These are phyloP conservation scores for Xylaria sp. DNA, from an alignment of 2,329 filamentous ascomycete genomes.

Conservation along the genomic window DNA sequence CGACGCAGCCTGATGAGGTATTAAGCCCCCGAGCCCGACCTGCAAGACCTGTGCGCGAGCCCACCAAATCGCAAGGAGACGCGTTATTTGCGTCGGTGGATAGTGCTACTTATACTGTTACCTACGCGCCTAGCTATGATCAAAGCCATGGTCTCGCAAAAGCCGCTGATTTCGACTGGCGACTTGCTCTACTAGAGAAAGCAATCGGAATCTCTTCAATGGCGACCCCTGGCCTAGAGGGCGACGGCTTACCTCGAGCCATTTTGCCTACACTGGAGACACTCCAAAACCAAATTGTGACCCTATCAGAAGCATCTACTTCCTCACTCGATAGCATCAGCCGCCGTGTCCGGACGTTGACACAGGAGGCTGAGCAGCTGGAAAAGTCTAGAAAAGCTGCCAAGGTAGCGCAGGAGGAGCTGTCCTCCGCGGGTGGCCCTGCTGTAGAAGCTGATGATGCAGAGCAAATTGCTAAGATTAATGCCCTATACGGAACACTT, in stretches of 20 bases:
- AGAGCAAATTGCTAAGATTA: constrained; percentile 87
- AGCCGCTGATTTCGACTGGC: constrained; percentile 87
- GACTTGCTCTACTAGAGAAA: constrained; percentile 82
- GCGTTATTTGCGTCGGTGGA: constrained; percentile 40
- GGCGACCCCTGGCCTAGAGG: constrained; percentile 70
- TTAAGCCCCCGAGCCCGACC: constrained; percentile 40
- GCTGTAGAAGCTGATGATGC: constrained; percentile 61
- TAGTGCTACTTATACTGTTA: constrained; percentile 70
- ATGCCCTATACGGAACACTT: constrained; percentile 88
- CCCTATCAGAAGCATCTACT: constrained; percentile 77
- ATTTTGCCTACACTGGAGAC: constrained; percentile 84
- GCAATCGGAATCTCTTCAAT: constrained; percentile 81
- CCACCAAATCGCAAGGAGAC: constrained; percentile 39
- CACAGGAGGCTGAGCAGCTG: constrained; percentile 77
- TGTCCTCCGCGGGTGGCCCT: constrained; percentile 60
- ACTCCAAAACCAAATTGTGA: constrained; percentile 82
- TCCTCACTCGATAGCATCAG: constrained; percentile 78
- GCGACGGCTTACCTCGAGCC: constrained; percentile 69
- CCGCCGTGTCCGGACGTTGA: constrained; percentile 75
- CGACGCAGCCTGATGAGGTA: constrained; percentile 49
- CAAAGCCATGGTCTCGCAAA: constrained; percentile 79
- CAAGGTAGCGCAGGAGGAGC: constrained; percentile 69
- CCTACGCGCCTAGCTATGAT: constrained; percentile 72
- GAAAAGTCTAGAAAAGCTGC: constrained; percentile 73
- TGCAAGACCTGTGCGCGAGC: constrained; percentile 46